Evolutionary conservation across 2,329 filamentous ascomycete genomes (phyloP), one percentile per base, ranked within the genome.

Genomic region (Ophiostoma tasmaniense): DNA sequence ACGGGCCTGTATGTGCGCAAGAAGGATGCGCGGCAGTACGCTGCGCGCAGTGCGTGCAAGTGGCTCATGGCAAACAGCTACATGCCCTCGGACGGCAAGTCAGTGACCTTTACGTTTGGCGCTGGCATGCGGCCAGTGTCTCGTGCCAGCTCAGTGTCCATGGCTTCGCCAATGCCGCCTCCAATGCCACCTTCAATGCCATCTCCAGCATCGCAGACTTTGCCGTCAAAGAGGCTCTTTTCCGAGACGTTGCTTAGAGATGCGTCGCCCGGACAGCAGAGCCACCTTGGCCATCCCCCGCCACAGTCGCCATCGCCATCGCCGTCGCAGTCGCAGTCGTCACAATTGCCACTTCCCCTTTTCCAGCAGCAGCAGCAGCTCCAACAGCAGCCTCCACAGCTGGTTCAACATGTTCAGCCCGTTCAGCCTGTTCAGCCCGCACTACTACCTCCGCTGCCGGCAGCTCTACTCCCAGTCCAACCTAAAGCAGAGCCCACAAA

Each of bases 21-120:
- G 72, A 86, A 84, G 78, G 81, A 81, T 45, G 84, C 85, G 30
- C 86, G 84, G 74, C 78, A 81, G 71, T 85, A 82, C 71, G 84
- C 85, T 0, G 83, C 84, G 28, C 80, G 80, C 72, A 79, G 78
- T 14, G 83, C 83, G 30, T 72, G 81, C 28, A 75, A 78, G 8
- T 84, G 79, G 76, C 76, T 85, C 20, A 73, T 75, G 25, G 52
- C 2, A 70, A 75, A 30, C 73, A 73, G 10, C 70, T 73, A 61
- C 39, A 78, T 80, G 75, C 73, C 73, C 1, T 35, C 70, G 0
- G 70, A 75, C 64, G 73, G 74, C 37, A 37, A 66, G 10, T 71
- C 70, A 28, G 71, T 74, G 17, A 69, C 67, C 37, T 73, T 74
- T 37, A 20, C n/a, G 13, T 30, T 14, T 30, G n/a, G 59, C 4